Conservation (phyloP, 2,329 filamentous ascomycete genomes). For the Salinomyces thailandicus region DNA sequence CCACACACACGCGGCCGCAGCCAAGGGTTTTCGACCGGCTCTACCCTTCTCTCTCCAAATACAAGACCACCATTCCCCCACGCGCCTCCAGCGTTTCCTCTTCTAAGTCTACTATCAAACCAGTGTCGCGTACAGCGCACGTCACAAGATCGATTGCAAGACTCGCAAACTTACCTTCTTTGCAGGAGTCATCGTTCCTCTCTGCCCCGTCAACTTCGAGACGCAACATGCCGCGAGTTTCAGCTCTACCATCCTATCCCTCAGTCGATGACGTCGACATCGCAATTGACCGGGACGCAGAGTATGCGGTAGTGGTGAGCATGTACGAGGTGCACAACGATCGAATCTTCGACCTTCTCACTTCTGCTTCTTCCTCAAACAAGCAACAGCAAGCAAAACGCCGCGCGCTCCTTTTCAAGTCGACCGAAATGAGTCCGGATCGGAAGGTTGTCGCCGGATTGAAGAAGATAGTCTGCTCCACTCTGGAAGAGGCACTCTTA, state of each 20-base stretch:
- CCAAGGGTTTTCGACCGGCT: slow-evolving; percentile 21
- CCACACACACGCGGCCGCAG: slow-evolving; percentile 1
- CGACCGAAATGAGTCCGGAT: slow-evolving; percentile 76
- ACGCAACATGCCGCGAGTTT: slow-evolving; percentile 54
- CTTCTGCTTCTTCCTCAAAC: slow-evolving; percentile 41
- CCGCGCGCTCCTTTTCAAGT: slow-evolving; percentile 82
- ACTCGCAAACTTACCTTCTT: slow-evolving; percentile 15
- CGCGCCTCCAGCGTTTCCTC: slow-evolving; percentile 7
- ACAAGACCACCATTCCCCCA: slow-evolving; percentile 7
- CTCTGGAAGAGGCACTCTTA: slow-evolving; percentile 71
- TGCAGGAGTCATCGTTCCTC: slow-evolving; percentile 30
- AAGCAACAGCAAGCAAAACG: slow-evolving; percentile 42
- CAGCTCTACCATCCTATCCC: slow-evolving; percentile 61
- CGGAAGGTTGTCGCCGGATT: slow-evolving; percentile 91
- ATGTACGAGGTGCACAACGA: slow-evolving; percentile 99
- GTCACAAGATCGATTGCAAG: slow-evolving; percentile 19
- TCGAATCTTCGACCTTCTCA: slow-evolving; percentile 86
- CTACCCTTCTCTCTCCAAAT: slow-evolving; percentile 21
- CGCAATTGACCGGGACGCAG: slow-evolving; percentile 55
- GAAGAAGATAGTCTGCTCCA: slow-evolving; percentile 78
- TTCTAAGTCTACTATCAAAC: slow-evolving; percentile 5
- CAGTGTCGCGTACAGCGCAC: background rate
- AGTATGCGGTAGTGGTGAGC: slow-evolving; percentile 81
- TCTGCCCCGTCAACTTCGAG: slow-evolving; percentile 36
- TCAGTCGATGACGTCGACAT: slow-evolving; percentile 62